phyloP scores from a whole-genome alignment of 768 basidiomycete genomes.

The Tylopilus rubrobrunneus region DNA sequence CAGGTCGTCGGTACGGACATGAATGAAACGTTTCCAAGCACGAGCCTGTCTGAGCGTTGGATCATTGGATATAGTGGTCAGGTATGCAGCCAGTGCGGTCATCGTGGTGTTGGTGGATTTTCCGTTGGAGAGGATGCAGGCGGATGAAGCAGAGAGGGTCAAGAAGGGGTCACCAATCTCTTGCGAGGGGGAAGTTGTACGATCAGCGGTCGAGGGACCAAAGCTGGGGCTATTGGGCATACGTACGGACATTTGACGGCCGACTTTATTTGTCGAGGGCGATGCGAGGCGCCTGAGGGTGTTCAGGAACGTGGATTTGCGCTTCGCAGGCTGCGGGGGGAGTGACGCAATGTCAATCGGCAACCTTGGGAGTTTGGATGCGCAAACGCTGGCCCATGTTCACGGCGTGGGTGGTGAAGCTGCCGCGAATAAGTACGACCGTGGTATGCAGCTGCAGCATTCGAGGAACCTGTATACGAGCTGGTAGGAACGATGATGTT shows the following conservation, averaged over 20 bases:
- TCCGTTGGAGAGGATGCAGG: constrained; percentile 15
- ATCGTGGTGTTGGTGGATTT: constrained; percentile 46
- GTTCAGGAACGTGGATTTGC: constrained; percentile 81
- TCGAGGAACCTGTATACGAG: constrained; percentile 63
- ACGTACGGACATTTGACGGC: constrained; percentile 38
- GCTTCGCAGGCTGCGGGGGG: constrained; percentile 53
- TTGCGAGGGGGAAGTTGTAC: constrained; percentile 45
- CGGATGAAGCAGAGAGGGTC: constrained; percentile 34
- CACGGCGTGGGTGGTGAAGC: constrained; percentile 85
- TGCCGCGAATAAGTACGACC: constrained; percentile 77
- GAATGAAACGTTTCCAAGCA: constrained; percentile 82
- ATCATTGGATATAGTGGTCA: constrained; percentile 75
- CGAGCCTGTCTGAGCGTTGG: constrained; percentile 56
- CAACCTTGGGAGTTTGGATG: constrained; percentile 52
- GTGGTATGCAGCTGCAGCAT: constrained; percentile 71
- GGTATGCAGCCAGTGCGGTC: constrained; percentile 71
- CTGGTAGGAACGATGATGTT: constrained; percentile 65
- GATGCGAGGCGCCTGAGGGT: constrained; percentile 83
- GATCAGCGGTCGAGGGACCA: constrained; percentile 33
- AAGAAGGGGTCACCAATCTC: constrained; percentile 65
- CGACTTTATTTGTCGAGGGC: constrained; percentile 55
- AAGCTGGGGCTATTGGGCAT: constrained; percentile 26
- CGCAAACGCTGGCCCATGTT: constrained; percentile 85
- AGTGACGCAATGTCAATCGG: constrained; percentile 56
- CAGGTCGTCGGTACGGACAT: constrained; percentile 82